Base-by-base conservation (phyloP, 2,329 filamentous ascomycete species). In the Trichoderma brevicompactum region DNA sequence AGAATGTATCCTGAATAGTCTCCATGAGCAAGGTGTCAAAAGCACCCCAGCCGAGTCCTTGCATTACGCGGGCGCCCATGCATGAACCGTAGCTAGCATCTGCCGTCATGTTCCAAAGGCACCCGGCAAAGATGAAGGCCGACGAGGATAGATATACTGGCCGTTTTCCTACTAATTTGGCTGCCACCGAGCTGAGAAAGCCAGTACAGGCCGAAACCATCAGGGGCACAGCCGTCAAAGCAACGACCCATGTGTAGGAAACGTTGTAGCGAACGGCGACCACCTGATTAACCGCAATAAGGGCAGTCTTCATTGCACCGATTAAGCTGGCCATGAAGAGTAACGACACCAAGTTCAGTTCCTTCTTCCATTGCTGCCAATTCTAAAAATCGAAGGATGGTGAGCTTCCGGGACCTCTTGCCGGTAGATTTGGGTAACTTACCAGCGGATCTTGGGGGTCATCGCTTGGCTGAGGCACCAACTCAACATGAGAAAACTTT, bases 21-120 rank as follows among this genome's bases (percentile, higher is more conserved):
- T 79, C 79, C 38, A 82, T 74, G 36, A 85, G 76, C 44, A 87
- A 73, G 5, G 79, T 81, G 68, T 88, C 85, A 66, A 87, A 85
- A 10, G 82, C 80, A 6, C 85, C 85, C 82, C 85, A 86, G n/a
- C 82, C 85, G 0, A 87, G 64, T 1, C 84, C 85, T 70, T 87
- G 84, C 40, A 87, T 78, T 17, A 85, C 70, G 9, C 85, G 79
- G 2, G 84, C 81, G 0, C 78, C 79, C 79, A 87, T 81, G 70
- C 81, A 82, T 64, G 82, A 77, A 8, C 74, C 75, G 62, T 80
- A 83, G 67, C 73, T 79, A 54, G 72, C 71, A 7, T 71, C 70
- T 5, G 81, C 77, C 17, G 77, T 76, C 66, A 80, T 81, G 68
- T 83, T 85, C 82, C 83, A 85, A 1, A 83, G 72, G 3, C 78